Evolutionary conservation across 805 yeast genomes (phyloP).

Genomic region (Pachysolen tannophilus): DNA sequence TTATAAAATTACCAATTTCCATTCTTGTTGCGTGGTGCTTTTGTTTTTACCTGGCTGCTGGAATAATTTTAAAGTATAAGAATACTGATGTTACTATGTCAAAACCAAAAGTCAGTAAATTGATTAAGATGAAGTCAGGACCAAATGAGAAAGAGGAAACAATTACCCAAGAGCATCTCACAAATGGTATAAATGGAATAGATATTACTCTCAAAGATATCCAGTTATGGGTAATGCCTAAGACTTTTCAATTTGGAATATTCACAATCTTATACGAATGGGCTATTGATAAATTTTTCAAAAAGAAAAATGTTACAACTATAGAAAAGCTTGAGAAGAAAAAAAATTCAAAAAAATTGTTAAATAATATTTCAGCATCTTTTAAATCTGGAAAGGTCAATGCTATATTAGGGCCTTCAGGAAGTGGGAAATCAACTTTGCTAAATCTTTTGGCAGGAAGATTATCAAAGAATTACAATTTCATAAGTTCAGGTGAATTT

Average conservation of each 20-base stretch:
- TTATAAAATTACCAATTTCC: slow-evolving; percentile 61
- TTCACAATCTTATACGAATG: slow-evolving; percentile 5
- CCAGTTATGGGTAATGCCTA: slow-evolving; percentile 14
- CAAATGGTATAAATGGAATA: slow-evolving; percentile 4
- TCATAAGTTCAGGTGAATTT: slow-evolving; percentile 29
- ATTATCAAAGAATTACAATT: slow-evolving; percentile 24
- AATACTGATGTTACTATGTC: slow-evolving; percentile 49
- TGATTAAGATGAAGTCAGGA: slow-evolving; percentile 3
- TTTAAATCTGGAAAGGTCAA: slow-evolving; percentile 52
- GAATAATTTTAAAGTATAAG: slow-evolving; percentile 35
- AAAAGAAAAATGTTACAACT: slow-evolving; percentile 5
- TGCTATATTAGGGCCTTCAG: slow-evolving; percentile 78
- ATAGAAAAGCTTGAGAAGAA: slow-evolving; percentile 10
- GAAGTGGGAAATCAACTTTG: slow-evolving; percentile 69
- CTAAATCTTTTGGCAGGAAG: slow-evolving; percentile 59
- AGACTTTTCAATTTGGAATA: slow-evolving; percentile 4
- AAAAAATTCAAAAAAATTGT: slow-evolving; percentile 19
- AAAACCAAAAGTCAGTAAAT: slow-evolving; percentile 15
- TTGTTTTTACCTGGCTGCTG: slow-evolving; percentile 44
- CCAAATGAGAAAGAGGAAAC: slow-evolving; percentile 9
- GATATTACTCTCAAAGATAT: slow-evolving; percentile 15
- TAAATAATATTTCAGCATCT: slow-evolving; percentile 39
- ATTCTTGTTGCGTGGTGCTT: slow-evolving; percentile 50
- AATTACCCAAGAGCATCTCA: background rate
- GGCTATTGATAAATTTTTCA: background rate